Percentiles rank a stretch among this genome's conserved stretches.
These are phyloP conservation scores for Punica granatum DNA, from an alignment of 345 rosid species.

Conservation along the genomic window DNA sequence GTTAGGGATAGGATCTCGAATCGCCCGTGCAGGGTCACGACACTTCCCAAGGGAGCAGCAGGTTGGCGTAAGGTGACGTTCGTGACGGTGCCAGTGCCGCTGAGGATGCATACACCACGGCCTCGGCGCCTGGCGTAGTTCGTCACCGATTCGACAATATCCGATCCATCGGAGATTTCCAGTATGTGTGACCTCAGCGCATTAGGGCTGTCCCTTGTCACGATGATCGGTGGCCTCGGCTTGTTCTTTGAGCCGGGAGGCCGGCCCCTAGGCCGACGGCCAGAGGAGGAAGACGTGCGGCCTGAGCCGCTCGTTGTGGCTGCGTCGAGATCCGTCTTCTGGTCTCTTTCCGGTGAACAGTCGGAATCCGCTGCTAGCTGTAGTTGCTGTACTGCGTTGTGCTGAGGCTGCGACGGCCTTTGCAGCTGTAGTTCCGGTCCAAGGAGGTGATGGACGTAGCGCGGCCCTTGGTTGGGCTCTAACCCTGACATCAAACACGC, in stretches of 20 bases:
- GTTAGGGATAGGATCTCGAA: conserved; percentile 65
- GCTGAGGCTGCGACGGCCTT: neutral
- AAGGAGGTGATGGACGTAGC: neutral
- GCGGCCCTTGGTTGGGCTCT: neutral
- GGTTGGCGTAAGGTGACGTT: conserved; percentile 64
- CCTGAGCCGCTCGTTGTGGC: conserved; percentile 26
- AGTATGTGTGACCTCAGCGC: conserved; percentile 58
- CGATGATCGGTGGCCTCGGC: conserved; percentile 56
- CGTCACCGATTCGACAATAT: conserved; percentile 44
- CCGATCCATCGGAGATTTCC: conserved; percentile 52
- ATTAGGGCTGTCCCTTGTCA: conserved; percentile 62
- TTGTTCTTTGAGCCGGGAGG: conserved; percentile 71
- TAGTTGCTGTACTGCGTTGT: neutral
- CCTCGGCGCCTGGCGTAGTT: conserved; percentile 52
- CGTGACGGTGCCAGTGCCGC: conserved; percentile 55
- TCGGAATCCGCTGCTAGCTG: neutral
- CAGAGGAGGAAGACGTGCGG: conserved; percentile 22
- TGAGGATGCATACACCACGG: conserved; percentile 56
- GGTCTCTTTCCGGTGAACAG: neutral
- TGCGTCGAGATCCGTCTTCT: conserved; percentile 24
- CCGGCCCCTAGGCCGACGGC: conserved; percentile 64
- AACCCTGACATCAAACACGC: neutral
- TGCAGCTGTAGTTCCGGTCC: neutral
- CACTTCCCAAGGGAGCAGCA: conserved; percentile 43
- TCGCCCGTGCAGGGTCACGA: conserved; percentile 59